Percentiles rank a stretch among this genome's conserved stretches.
Evolutionary conservation across 495 filamentous ascomycete species (phyloP).

Genomic region (Podospora pseudopauciseta): DNA sequence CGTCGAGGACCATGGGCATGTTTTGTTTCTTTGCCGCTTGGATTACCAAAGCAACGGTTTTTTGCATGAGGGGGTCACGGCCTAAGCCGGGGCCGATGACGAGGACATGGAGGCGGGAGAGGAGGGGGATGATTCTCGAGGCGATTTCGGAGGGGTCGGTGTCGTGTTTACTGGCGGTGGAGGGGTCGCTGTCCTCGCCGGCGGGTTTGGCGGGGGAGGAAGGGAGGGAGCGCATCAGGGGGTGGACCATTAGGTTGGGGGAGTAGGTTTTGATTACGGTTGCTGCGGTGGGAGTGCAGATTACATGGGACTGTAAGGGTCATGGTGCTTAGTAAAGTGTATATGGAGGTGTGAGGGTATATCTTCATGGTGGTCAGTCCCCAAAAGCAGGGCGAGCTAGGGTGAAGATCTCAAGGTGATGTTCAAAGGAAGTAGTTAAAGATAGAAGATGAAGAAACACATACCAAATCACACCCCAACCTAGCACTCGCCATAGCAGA

Average conservation of each 20-base stretch:
- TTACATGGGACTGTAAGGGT: slow-evolving; percentile 75
- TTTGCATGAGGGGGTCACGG: slow-evolving; percentile 83
- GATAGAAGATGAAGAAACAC: neutral
- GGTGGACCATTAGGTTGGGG: slow-evolving; percentile 97
- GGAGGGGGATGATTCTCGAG: slow-evolving; percentile 69
- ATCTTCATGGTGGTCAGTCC: neutral
- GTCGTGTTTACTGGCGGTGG: slow-evolving; percentile 32
- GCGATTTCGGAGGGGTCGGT: slow-evolving; percentile 57
- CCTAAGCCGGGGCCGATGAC: slow-evolving; percentile 93
- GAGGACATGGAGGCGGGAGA: slow-evolving; percentile 82
- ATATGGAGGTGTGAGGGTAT: neutral
- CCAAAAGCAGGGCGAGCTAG: neutral
- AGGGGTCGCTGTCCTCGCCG: slow-evolving; percentile 16
- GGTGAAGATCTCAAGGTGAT: neutral
- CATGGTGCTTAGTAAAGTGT: neutral
- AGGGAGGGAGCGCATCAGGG: slow-evolving; percentile 76
- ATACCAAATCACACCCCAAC: slow-evolving; percentile 80
- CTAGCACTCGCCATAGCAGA: slow-evolving; percentile 93
- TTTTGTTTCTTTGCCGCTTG: slow-evolving; percentile 66
- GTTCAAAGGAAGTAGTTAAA: neutral
- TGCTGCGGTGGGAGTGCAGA: slow-evolving; percentile 86
- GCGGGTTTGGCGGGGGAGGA: slow-evolving; percentile 35
- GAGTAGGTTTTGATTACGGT: slow-evolving; percentile 96
- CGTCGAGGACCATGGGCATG: slow-evolving; percentile 86
- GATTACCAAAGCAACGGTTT: slow-evolving; percentile 77